phyloP scores from a whole-genome alignment of 2,329 filamentous ascomycete species.

The Knufia fluminis region DNA sequence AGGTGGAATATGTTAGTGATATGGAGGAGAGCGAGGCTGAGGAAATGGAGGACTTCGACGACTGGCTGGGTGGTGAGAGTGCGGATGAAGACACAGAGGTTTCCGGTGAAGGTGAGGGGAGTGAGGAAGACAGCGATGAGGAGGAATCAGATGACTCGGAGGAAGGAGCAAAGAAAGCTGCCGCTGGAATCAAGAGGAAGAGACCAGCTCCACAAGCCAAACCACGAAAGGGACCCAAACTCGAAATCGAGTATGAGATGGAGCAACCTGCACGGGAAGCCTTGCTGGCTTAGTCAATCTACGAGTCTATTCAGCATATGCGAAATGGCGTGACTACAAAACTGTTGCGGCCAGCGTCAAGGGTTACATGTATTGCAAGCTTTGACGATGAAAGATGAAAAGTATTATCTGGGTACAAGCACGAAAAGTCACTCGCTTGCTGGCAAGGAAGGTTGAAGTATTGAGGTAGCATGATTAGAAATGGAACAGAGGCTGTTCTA shows the following conservation, averaged over 20 bases:
- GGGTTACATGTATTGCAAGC: background rate
- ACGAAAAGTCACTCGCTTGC: too few relatives aligned
- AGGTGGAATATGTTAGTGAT: constrained; percentile 90
- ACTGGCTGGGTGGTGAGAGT: constrained; percentile 75
- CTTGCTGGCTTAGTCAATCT: constrained; percentile 25
- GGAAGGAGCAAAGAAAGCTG: constrained; percentile 37
- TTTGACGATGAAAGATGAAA: too few relatives aligned
- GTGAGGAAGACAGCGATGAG: constrained; percentile 49
- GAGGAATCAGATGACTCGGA: constrained; percentile 42
- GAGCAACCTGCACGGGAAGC: constrained; percentile 51
- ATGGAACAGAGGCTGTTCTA: too few relatives aligned
- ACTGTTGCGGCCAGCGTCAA: too few relatives aligned
- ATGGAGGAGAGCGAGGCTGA: constrained; percentile 76
- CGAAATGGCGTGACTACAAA: too few relatives aligned
- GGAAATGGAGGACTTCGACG: constrained; percentile 85
- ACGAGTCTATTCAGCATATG: too few relatives aligned
- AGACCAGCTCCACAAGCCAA: constrained; percentile 43
- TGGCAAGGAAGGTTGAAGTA: too few relatives aligned
- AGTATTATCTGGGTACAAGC: too few relatives aligned
- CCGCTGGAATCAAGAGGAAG: constrained; percentile 49
- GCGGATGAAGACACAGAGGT: constrained; percentile 40
- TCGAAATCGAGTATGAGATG: constrained; percentile 71
- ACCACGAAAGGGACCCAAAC: constrained; percentile 51
- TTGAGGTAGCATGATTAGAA: too few relatives aligned
- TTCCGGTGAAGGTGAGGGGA: constrained; percentile 46